Conservation (phyloP, 2,329 filamentous ascomycete species). For the Colletotrichum somersetense region DNA sequence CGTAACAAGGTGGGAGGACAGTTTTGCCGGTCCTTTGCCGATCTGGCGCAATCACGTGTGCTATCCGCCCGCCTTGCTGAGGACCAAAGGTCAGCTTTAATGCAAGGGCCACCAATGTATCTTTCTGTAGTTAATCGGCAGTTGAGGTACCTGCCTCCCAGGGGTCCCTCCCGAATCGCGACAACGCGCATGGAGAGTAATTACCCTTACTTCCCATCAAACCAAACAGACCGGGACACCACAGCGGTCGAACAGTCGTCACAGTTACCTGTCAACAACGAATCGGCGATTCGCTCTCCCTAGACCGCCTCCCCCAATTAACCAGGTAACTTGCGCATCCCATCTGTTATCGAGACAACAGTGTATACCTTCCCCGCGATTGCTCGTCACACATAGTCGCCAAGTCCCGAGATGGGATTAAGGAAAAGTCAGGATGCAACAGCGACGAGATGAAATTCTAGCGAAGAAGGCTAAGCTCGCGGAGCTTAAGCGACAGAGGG, state of each 20-base stretch:
- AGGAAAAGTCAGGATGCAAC: slow-evolving; percentile 69
- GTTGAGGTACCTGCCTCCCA: slow-evolving; percentile 21
- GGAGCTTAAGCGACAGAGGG: slow-evolving; percentile 93
- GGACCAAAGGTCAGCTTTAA: slow-evolving; percentile 17
- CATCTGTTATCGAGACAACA: slow-evolving; percentile 1
- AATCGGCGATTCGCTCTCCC: background rate
- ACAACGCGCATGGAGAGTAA: slow-evolving; percentile 34
- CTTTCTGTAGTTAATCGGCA: slow-evolving; percentile 14
- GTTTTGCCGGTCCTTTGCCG: slow-evolving; percentile 42
- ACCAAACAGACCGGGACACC: slow-evolving; percentile 18
- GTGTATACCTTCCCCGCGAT: slow-evolving; percentile 8
- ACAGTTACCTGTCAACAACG: slow-evolving; percentile 16
- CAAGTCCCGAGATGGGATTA: slow-evolving; percentile 62
- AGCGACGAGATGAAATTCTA: slow-evolving; percentile 94
- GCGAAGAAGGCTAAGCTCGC: slow-evolving; percentile 97
- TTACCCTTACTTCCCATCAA: slow-evolving; percentile 21
- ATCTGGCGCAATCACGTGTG: slow-evolving; percentile 38
- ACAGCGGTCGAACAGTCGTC: slow-evolving; percentile 27
- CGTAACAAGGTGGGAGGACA: background rate
- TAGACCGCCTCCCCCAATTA: background rate
- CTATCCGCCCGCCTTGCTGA: background rate
- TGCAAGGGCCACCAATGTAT: slow-evolving; percentile 30
- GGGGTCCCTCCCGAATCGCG: slow-evolving; percentile 37
- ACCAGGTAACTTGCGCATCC: background rate
- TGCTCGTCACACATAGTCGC: slow-evolving; percentile 40